These are phyloP conservation scores for Cyberlindnera veronae DNA, from an alignment of 805 yeast species.

Conservation along the genomic window DNA sequence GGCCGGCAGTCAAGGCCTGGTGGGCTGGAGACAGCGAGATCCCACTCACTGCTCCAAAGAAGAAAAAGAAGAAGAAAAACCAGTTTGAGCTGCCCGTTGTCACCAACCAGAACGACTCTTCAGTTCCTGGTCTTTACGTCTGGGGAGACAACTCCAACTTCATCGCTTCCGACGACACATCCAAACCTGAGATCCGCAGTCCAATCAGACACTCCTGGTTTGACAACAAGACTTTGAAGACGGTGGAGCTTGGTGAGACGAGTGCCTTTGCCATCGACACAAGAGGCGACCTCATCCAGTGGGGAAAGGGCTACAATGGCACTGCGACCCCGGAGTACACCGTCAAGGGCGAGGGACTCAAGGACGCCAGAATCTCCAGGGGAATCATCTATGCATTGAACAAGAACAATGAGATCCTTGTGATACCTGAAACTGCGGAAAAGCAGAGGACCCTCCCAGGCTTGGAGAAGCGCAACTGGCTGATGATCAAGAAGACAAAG, in stretches of 20 bases:
- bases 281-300: constrained; percentile 71
- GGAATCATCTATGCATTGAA: constrained; percentile 50
- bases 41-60: constrained; percentile 22
- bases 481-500: constrained; percentile 6
- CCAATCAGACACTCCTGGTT: constrained; percentile 65
- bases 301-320: constrained; percentile 46
- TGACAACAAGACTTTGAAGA: constrained; percentile 54
- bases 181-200: constrained; percentile 35
- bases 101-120: constrained; percentile 33
- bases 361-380: constrained; percentile 46
- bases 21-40: constrained; percentile 25
- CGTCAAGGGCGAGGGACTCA: constrained; percentile 45
- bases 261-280: constrained; percentile 53
- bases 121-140: constrained; percentile 55
- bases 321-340: constrained; percentile 34
- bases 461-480: constrained; percentile 14
- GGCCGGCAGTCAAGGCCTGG: constrained; percentile 33
- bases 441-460: constrained; percentile 14
- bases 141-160: constrained; percentile 55
- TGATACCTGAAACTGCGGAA: constrained; percentile 30
- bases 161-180: constrained; percentile 30
- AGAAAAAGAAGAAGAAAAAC: constrained; percentile 22
- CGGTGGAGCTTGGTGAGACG: constrained; percentile 48
- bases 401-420: constrained; percentile 31
- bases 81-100: constrained; percentile 30